Evolutionary conservation across 352 stramenopile species (phyloP), one percentile per base, ranked within the genome.

Genomic region (Blastocystis sp.): DNA sequence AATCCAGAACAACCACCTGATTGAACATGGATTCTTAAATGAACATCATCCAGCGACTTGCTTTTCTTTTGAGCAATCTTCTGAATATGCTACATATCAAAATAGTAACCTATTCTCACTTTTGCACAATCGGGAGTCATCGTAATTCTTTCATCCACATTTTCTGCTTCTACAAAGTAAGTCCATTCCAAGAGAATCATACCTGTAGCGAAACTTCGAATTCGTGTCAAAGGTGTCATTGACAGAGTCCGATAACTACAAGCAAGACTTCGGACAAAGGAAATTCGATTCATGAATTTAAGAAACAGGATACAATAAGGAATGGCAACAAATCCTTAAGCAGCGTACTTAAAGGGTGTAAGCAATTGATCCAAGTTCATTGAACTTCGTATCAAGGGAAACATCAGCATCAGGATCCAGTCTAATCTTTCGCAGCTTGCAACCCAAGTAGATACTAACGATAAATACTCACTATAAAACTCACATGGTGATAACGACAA

Each of bases 1-100:
- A 86, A 51, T 29, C 75, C 75, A 21, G 75, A 86, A 42, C 75
- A 86, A 69, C 75, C 75, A 37, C 75, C 75, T 7, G 69, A 80
- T 37, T 80, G 37, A n/a, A 80, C 69, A 59, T 43, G 35, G 27
- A 80, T 63, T 27, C 69, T 49, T 49, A 80, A 54, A 32, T 54
- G 69, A 29, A 80, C 46, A 39, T 39, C 32, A 58, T 80, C 69
- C 6, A 80, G 43, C 19, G 69, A 39, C 1, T 65, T 9, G 21
- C 61, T 80, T n/a, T 80, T 80, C 49, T 27, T 80, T 35, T 63
- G 58, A 12, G 69, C 69, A 11, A 80, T 42, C 46, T 80, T 80
- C 21, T 58, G 49, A 39, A 80, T 63, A 42, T 80, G 69, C 69
- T 80, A 80, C 39, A 14, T 39, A 27, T 42, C 32, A 80, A 59